A percentile compares a stretch with the other conserved stretches of the same genome.
phyloP scores from a whole-genome alignment of 2,329 filamentous ascomycete genomes.

The Verticillium klebahnii region DNA sequence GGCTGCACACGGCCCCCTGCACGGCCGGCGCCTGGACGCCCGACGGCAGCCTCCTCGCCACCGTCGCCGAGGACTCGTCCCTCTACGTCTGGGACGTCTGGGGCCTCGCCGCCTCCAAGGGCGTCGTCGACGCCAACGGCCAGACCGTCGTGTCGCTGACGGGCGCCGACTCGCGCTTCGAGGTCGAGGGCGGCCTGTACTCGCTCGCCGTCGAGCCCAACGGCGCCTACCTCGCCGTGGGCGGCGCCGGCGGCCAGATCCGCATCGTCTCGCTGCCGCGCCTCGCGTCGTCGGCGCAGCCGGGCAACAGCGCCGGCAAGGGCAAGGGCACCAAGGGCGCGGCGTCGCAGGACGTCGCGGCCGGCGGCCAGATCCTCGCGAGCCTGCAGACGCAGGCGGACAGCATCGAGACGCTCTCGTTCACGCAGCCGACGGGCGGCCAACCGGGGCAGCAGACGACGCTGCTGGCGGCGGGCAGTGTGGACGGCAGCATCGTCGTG shows the following conservation, averaged over 20 bases:
- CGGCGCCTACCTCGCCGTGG: conserved; percentile 75
- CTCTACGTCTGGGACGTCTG: conserved; percentile 93
- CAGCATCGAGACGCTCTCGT: conserved; percentile 72
- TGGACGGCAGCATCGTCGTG: conserved; percentile 74
- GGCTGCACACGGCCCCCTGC: conserved; percentile 79
- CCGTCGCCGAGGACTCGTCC: conserved; percentile 82
- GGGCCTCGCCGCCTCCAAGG: conserved; percentile 63
- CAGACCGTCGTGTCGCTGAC: conserved; percentile 73
- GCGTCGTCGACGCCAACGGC: conserved; percentile 46
- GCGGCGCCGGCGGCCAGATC: conserved; percentile 82
- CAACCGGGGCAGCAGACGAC: conserved; percentile 33
- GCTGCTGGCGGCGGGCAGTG: conserved; percentile 60
- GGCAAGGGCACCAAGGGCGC: conserved; percentile 25
- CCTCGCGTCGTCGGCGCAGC: conserved; percentile 21
- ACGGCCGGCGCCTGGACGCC: conserved; percentile 90
- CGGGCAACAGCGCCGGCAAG: conserved; percentile 23
- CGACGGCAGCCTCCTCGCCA: conserved; percentile 81
- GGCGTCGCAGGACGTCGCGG: conserved; percentile 31
- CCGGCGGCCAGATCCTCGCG: conserved; percentile 66
- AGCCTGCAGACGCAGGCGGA: conserved; percentile 72
- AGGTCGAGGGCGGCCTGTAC: conserved; percentile 86
- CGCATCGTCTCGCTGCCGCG: conserved; percentile 81
- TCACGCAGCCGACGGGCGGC: conserved; percentile 36
- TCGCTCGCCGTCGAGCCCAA: conserved; percentile 79
- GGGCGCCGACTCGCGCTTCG: conserved; percentile 80